These are phyloP conservation scores for Skeletonema marinoi DNA, from an alignment of 108 stramenopile genomes.

Conservation along the genomic window DNA sequence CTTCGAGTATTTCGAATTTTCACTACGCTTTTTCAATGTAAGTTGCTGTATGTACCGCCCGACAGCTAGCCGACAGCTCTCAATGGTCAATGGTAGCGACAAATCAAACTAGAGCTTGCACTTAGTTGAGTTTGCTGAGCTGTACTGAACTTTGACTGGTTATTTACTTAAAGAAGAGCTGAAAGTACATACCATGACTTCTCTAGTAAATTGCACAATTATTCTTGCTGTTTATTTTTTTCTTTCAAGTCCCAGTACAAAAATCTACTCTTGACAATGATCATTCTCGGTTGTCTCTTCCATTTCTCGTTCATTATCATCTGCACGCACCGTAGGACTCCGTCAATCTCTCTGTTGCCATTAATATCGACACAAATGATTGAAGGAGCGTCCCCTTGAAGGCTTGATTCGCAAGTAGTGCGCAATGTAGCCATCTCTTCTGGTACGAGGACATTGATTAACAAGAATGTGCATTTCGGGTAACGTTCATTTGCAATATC, in stretches of 20 bases:
- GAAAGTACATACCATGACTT: too few relatives aligned
- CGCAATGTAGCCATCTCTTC: conserved; percentile 31
- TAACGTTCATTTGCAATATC: conserved; percentile 62
- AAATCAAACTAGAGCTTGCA: too few relatives aligned
- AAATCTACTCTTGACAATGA: conserved; percentile 81
- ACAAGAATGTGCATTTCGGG: conserved; percentile 57
- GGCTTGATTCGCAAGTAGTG: conserved; percentile 11
- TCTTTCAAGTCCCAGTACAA: conserved; percentile 62
- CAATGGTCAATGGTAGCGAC: too few relatives aligned
- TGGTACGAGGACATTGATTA: conserved; percentile 41
- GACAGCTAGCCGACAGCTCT: too few relatives aligned
- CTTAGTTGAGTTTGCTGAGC: too few relatives aligned
- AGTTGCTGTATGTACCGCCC: too few relatives aligned
- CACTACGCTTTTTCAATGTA: too few relatives aligned
- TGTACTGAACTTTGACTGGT: too few relatives aligned
- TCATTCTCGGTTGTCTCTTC: conserved; percentile 61
- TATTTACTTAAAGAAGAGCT: too few relatives aligned
- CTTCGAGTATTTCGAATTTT: too few relatives aligned
- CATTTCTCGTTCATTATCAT: conserved; percentile 47
- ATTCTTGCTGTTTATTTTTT: background rate
- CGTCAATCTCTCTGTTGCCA: conserved; percentile 79
- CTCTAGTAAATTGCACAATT: background rate
- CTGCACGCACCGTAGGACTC: conserved; percentile 70
- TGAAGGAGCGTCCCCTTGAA: conserved; percentile 29
- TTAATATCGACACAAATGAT: conserved; percentile 87